Conservation (phyloP, 2,329 filamentous ascomycete species). For the Alternaria sp. region DNA sequence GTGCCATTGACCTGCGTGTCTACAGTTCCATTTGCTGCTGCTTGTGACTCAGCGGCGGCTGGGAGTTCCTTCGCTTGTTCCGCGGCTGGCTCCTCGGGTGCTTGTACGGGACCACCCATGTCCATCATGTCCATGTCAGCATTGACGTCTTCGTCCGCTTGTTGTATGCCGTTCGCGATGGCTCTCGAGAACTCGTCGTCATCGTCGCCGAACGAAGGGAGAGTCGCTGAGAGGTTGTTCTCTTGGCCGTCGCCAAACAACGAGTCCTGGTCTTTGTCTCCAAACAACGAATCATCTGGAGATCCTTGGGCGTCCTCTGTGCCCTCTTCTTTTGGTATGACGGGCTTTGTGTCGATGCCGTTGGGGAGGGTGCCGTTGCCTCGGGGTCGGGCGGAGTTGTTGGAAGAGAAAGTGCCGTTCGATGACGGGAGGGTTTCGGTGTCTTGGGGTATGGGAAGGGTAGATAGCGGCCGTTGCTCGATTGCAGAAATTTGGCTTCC, state of each 20-base stretch:
- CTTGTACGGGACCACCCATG: constrained; percentile 55
- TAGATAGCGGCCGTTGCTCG: constrained; percentile 81
- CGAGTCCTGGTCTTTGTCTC: constrained; percentile 75
- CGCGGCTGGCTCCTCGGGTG: constrained; percentile 39
- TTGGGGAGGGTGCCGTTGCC: constrained; percentile 63
- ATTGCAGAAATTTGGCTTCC: constrained; percentile 88
- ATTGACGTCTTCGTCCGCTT: constrained; percentile 54
- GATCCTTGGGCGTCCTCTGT: constrained; percentile 68
- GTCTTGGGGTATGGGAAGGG: constrained; percentile 76
- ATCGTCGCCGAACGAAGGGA: constrained; percentile 71
- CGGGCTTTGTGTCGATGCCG: constrained; percentile 42
- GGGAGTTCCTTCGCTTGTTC: constrained; percentile 34
- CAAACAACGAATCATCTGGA: constrained; percentile 83
- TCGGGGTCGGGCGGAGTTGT: constrained; percentile 68
- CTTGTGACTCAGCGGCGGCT: constrained; percentile 25
- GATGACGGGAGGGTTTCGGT: constrained; percentile 62
- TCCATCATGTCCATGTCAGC: constrained; percentile 58
- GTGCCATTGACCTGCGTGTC: constrained; percentile 28
- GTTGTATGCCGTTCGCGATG: constrained; percentile 65
- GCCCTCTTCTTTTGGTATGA: constrained; percentile 44
- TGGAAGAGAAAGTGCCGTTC: constrained; percentile 78
- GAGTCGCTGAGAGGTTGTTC: constrained; percentile 54
- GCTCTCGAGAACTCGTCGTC: constrained; percentile 83
- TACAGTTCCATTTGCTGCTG: constrained; percentile 31
- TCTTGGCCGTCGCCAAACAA: constrained; percentile 80